phyloP scores from a whole-genome alignment of 495 filamentous ascomycete genomes.

The Parathielavia hyrcaniae region DNA sequence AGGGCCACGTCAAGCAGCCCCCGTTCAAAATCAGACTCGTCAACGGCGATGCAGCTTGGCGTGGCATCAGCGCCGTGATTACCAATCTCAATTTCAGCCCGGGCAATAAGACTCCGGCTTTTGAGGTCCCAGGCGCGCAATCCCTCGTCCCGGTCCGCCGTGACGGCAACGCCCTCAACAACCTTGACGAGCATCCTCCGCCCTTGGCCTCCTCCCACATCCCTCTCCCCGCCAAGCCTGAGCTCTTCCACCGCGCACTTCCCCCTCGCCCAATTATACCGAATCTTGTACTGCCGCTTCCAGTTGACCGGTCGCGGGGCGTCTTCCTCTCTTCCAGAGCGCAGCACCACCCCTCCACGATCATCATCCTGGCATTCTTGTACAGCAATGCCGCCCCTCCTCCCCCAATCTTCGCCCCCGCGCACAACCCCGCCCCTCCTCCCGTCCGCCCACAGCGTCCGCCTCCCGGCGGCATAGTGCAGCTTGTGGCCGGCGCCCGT shows the following conservation, averaged over 20 bases:
- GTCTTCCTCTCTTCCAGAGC: not conserved
- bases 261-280: slow-evolving; percentile 87
- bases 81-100: slow-evolving; percentile 32
- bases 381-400: slow-evolving; percentile 23
- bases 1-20: slow-evolving; percentile 51
- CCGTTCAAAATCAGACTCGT: slow-evolving; percentile 37
- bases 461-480: slow-evolving; percentile 64
- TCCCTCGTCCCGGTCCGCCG: slow-evolving; percentile 61
- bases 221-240: slow-evolving; percentile 43
- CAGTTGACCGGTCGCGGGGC: slow-evolving; percentile 43
- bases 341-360: not conserved
- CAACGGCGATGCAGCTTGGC: slow-evolving; percentile 66
- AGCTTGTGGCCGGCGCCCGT: slow-evolving; percentile 35
- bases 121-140: slow-evolving; percentile 74
- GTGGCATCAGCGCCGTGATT: slow-evolving; percentile 20
- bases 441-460: slow-evolving; percentile 78
- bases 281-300: slow-evolving; percentile 85
- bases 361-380: slow-evolving; percentile 35
- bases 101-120: slow-evolving; percentile 51
- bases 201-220: not conserved
- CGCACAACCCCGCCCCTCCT: slow-evolving; percentile 39
- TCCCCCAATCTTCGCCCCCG: slow-evolving; percentile 39
- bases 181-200: slow-evolving; percentile 58
- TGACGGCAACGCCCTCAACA: slow-evolving; percentile 68
- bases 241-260: slow-evolving; percentile 75